Base-by-base conservation (phyloP, 345 rosid species). In the Citrus glauca region DNA sequence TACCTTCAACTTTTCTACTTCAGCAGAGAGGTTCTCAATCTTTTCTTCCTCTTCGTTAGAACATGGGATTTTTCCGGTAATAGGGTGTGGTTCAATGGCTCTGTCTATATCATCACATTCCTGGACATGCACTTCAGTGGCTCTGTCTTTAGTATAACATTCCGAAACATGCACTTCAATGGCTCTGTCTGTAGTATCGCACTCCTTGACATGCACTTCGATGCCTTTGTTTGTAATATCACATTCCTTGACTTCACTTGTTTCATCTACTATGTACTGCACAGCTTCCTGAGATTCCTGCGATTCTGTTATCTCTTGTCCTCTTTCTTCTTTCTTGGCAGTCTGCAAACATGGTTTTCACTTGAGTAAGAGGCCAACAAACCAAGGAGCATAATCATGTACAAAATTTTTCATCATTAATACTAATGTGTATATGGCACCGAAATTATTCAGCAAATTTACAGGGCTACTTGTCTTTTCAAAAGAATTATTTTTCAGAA, bases 1-100 rank as follows among this genome's bases (percentile, higher is more conserved):
- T 88, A 93, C 97, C 95, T 91, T 92, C 78, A 92, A 82, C 78
- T 79, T 84, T 76, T 87, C 82, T 64, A 90, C 90, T 77, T 93
- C 91, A 19, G 83, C 87, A 53, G 77, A 66, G 83, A 89, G 91
- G 62, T 85, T 70, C 79, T 87, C 91, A 30, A 88, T 77, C 64
- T 71, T 59, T 72, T 86, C 86, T 55, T 87, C 77, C 77, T 84
- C 91, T 33, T 82, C 84, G 64, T 67, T 55, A 55, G 84, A 72
- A 74, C 67, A 69, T 50, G 80, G 71, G 70, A 79, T 80, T 37
- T 89, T 90, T 66, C 83, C 69, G 24, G 74, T 76, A 42, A 35
- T 48, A 62, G 80, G 65, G 77, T 61, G 71, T 2, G 66, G 48
- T 45, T 66, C 82, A 70, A 59, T 62, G 55, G 74, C 77, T 69